Conservation (phyloP, 306 rosid genomes). For the Trifolium fragiferum region DNA sequence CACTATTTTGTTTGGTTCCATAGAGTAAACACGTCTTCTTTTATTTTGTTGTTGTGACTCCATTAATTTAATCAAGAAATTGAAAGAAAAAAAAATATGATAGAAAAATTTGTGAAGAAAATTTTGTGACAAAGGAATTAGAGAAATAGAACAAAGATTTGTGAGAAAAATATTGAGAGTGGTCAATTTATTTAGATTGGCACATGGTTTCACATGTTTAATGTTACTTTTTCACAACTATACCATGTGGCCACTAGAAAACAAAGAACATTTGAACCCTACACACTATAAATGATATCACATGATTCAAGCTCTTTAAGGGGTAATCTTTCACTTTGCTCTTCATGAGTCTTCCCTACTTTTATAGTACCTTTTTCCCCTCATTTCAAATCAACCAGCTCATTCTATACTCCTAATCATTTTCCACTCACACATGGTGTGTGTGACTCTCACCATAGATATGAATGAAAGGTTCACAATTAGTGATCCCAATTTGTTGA, state of each 20-base stretch:
- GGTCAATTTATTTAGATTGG: constrained; percentile 57
- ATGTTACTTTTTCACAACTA: constrained; percentile 50
- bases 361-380: constrained; percentile 19
- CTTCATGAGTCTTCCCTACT: constrained; percentile 44
- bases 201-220: constrained; percentile 87
- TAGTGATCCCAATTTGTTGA: background rate
- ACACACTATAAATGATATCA: constrained; percentile 69
- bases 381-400: constrained; percentile 68
- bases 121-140: background rate
- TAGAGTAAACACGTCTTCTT: constrained; percentile 55
- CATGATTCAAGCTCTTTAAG: constrained; percentile 57
- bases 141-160: constrained; percentile 36
- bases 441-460: background rate
- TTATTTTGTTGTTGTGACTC: constrained; percentile 48
- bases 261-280: constrained; percentile 62
- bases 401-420: constrained; percentile 41
- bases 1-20: constrained; percentile 50
- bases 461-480: background rate
- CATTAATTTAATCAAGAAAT: constrained; percentile 34
- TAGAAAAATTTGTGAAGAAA: background rate
- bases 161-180: constrained; percentile 40
- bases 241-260: constrained; percentile 76
- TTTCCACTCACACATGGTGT: background rate
- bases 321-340: constrained; percentile 48
- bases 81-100: background rate